phyloP scores from a whole-genome alignment of 768 basidiomycete genomes.

The Exsudoporus frostii region DNA sequence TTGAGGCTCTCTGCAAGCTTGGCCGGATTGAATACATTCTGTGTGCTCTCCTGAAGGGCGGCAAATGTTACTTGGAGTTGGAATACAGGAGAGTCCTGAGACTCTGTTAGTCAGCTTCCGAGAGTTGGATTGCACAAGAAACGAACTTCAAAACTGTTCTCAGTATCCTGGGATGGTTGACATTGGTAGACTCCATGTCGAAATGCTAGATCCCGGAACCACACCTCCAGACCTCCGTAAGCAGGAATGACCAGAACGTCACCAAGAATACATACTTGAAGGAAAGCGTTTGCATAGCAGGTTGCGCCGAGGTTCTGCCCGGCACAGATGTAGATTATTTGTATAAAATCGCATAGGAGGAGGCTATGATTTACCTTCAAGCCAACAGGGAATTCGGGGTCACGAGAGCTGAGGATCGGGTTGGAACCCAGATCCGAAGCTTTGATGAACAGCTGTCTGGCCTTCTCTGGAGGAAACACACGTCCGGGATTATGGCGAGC shows the following conservation, averaged over 20 bases:
- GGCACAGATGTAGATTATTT: background rate
- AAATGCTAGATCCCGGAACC: conserved; percentile 86
- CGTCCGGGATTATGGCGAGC: conserved; percentile 2
- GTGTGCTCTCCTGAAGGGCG: conserved; percentile 71
- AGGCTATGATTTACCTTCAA: conserved; percentile 52
- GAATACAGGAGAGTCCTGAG: conserved; percentile 73
- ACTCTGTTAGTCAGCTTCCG: background rate
- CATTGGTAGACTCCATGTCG: conserved; percentile 81
- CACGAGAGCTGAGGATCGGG: conserved; percentile 49
- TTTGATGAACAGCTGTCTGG: conserved; percentile 50
- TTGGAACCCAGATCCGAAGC: conserved; percentile 50
- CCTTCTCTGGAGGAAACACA: conserved; percentile 40
- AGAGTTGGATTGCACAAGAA: background rate
- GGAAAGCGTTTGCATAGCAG: conserved; percentile 93
- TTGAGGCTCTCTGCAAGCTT: conserved; percentile 84
- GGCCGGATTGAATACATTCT: conserved; percentile 75
- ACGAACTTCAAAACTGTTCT: conserved; percentile 42
- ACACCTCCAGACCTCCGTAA: conserved; percentile 53
- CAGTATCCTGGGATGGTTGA: conserved; percentile 50
- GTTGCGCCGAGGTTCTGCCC: conserved; percentile 91
- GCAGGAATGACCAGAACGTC: background rate
- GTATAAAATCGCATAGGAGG: background rate
- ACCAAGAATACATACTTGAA: conserved; percentile 56
- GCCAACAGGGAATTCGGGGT: conserved; percentile 64
- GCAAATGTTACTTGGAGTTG: conserved; percentile 81